A percentile compares a stretch with the other conserved stretches of the same genome.
These are phyloP conservation scores for Xylaria sp. DNA, from an alignment of 2,329 filamentous ascomycete genomes.

Conservation along the genomic window DNA sequence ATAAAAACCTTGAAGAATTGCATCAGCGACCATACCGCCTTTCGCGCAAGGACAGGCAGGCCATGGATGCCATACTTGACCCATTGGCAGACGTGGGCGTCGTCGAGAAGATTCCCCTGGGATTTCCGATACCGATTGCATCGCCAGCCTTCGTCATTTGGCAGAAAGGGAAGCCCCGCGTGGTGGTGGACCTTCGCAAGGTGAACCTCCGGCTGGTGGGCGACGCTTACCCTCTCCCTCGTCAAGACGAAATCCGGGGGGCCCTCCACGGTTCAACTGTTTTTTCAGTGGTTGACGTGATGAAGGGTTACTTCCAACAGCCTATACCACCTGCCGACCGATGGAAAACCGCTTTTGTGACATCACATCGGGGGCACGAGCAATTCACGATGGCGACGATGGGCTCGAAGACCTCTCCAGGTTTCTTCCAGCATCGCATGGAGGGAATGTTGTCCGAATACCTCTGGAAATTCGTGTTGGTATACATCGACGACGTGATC, in stretches of 20 bases:
- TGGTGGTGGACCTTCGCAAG: background rate
- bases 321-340: background rate
- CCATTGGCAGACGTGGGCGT: background rate
- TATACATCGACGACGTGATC: background rate
- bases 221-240: background rate
- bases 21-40: background rate
- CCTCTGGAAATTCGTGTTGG: background rate
- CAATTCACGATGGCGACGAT: background rate
- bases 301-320: slow-evolving; percentile 1
- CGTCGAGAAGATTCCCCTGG: background rate
- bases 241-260: background rate
- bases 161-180: background rate
- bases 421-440: background rate
- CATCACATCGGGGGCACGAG: background rate
- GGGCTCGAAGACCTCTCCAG: background rate
- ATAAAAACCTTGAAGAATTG: background rate
- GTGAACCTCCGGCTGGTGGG: background rate
- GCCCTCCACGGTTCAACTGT: background rate
- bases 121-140: background rate
- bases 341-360: slow-evolving; percentile 1
- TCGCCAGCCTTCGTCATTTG: background rate
- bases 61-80: background rate
- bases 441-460: background rate
- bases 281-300: background rate
- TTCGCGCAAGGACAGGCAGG: background rate